Evolutionary conservation across 73 alveolate species (phyloP).

Genomic region (Tetrahymena malaccensis): DNA sequence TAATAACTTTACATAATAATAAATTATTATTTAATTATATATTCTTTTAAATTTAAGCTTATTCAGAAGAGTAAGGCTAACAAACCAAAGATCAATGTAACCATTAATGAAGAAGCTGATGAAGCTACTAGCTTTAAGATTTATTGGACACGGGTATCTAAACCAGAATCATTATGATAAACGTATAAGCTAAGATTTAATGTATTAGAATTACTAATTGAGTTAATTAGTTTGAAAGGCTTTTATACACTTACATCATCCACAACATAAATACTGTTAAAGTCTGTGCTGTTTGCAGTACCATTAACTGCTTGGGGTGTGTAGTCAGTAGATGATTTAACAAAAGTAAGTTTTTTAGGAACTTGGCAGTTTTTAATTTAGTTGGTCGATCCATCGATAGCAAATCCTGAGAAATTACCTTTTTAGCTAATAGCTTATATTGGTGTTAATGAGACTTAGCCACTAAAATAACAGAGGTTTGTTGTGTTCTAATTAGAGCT

Average conservation of each 20-base stretch:
- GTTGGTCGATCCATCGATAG: background rate
- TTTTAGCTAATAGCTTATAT: too few relatives aligned
- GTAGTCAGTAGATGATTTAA: background rate
- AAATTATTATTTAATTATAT: too few relatives aligned
- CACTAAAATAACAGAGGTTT: background rate
- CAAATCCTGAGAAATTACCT: background rate
- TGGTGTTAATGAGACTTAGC: background rate
- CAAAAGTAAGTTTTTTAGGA: background rate
- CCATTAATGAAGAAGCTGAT: background rate
- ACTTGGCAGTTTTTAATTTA: background rate
- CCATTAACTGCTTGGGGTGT: background rate
- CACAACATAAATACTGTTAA: background rate
- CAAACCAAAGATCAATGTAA: background rate
- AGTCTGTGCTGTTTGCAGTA: background rate
- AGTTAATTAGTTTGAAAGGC: too few relatives aligned
- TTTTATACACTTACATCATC: background rate
- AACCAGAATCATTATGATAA: background rate
- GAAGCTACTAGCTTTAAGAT: background rate
- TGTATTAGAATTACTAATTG: too few relatives aligned
- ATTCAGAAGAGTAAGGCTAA: background rate
- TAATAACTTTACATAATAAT: too few relatives aligned
- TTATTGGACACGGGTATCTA: background rate
- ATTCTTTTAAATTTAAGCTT: too few relatives aligned
- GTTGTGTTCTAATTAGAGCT: background rate
- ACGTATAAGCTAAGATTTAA: background rate